phyloP scores from a whole-genome alignment of 1,139 yeast genomes.

The Diutina catenulata region DNA sequence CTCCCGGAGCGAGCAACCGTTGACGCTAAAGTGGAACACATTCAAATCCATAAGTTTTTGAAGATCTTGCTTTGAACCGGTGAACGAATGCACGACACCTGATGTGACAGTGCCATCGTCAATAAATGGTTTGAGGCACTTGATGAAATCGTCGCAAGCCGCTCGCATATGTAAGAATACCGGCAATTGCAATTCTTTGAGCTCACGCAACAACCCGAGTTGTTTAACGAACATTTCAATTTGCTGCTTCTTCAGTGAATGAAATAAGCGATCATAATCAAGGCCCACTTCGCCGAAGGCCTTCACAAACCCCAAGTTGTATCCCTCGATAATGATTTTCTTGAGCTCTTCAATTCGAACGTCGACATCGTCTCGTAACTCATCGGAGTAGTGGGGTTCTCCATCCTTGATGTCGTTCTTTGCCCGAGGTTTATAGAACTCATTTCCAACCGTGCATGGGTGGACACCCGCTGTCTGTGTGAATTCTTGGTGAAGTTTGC shows the following conservation, averaged over 20 bases:
- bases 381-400: constrained; percentile 12
- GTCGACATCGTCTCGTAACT: constrained; percentile 15
- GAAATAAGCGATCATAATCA: constrained; percentile 83
- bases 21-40: constrained; percentile 61
- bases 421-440: constrained; percentile 18
- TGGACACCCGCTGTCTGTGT: constrained; percentile 85
- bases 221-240: constrained; percentile 57
- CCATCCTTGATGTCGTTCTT: background rate
- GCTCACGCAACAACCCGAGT: constrained; percentile 44
- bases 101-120: constrained; percentile 31
- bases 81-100: constrained; percentile 89
- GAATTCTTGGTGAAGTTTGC: constrained; percentile 23
- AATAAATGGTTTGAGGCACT: constrained; percentile 45
- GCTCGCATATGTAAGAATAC: constrained; percentile 83
- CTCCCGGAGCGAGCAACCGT: constrained; percentile 85
- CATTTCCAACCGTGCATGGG: constrained; percentile 76
- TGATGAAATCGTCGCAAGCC: constrained; percentile 72
- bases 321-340: constrained; percentile 37
- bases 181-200: constrained; percentile 46
- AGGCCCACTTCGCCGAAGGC: constrained; percentile 92
- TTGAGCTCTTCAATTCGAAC: constrained; percentile 37
- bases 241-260: constrained; percentile 61
- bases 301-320: constrained; percentile 36
- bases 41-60: constrained; percentile 41
- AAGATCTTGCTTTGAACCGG: constrained; percentile 65